Evolutionary conservation across 345 rosid genomes (phyloP), one percentile per base, ranked within the genome.

Genomic region (Boechera stricta): DNA sequence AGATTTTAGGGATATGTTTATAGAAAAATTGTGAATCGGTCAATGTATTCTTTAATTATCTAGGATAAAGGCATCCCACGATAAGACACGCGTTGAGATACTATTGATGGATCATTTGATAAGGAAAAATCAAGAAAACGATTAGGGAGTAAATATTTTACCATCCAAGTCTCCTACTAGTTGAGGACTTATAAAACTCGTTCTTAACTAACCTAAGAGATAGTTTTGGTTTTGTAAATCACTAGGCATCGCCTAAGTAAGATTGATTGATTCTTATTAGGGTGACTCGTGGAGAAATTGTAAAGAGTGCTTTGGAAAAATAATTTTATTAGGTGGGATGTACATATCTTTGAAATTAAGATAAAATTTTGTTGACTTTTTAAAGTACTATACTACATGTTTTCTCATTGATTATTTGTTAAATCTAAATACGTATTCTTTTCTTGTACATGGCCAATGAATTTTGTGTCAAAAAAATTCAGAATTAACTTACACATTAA

Each of bases 81-180:
- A 10, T 24, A 16, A 33, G 58, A 64, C 80, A 76, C 64, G 56
- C 41, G 71, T 62, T 62, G 74, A 70, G 69, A 61, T 21, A 13
- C 7, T 31, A 68, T 52, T 51, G 69, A 44, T 69, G 5, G 48
- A 60, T 60, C 45, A 51, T 60, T 41, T 76, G 55, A 39, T 60
- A 39, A 49, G 18, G 38, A 8, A 39, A 49, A 68, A 13, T 32
- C 10, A 48, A 59, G 44, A 76, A 48, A 48, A 75, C 24, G 60
- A 44, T 65, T 29, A 64, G 28, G 29, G 28, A 56, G 59, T 70
- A 16, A 6, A 58, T 55, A 16, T 45, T 42, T 57, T 7, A 70
- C 56, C 55, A 70, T 70, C 56, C 62, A 65, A 15, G 53, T 44
- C 44, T 44, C 16, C 36, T 53, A 64, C 18, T 45, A 31, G 45